Evolutionary conservation across 2,329 filamentous ascomycete species (phyloP).

Genomic region (Fusarium mexicanum): DNA sequence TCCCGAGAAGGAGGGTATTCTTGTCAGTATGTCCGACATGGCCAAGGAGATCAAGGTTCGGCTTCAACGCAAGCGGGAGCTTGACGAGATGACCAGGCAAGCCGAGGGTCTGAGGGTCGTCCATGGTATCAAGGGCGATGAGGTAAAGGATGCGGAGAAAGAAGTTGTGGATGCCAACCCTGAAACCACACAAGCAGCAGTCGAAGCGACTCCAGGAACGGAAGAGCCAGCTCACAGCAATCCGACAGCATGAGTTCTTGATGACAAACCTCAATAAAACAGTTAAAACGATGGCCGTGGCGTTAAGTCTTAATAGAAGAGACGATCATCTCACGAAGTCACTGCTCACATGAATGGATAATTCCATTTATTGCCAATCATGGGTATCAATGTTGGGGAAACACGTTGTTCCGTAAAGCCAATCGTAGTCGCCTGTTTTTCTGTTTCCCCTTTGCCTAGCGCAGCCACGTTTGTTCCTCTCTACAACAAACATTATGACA

Average conservation of each 20-base stretch:
- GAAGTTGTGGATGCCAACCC: conserved; percentile 20
- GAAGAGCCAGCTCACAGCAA: conserved; percentile 24
- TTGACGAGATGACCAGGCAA: conserved; percentile 55
- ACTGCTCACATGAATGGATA: neutral
- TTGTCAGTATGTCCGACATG: conserved; percentile 73
- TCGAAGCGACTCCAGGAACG: conserved; percentile 13
- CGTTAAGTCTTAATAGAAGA: conserved; percentile 26
- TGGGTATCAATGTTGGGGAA: neutral
- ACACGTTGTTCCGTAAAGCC: conserved; percentile 19
- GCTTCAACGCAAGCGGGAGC: conserved; percentile 54
- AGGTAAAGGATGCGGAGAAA: conserved; percentile 24
- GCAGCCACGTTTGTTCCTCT: conserved; percentile 19
- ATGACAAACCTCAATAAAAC: conserved; percentile 23
- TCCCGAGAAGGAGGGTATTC: conserved; percentile 87
- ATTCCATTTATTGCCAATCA: neutral
- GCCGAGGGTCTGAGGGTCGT: conserved; percentile 59
- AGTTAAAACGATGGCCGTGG: conserved; percentile 30
- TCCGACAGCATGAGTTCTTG: conserved; percentile 13
- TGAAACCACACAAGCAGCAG: conserved; percentile 15
- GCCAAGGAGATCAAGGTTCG: conserved; percentile 68
- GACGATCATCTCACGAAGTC: conserved; percentile 1
- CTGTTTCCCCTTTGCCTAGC: conserved; percentile 7
- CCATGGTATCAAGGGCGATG: conserved; percentile 54
- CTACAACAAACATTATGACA: conserved; percentile 9
- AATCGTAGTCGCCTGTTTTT: neutral